phyloP scores from a whole-genome alignment of 352 stramenopile genomes.

The Globisporangium alternatum region DNA sequence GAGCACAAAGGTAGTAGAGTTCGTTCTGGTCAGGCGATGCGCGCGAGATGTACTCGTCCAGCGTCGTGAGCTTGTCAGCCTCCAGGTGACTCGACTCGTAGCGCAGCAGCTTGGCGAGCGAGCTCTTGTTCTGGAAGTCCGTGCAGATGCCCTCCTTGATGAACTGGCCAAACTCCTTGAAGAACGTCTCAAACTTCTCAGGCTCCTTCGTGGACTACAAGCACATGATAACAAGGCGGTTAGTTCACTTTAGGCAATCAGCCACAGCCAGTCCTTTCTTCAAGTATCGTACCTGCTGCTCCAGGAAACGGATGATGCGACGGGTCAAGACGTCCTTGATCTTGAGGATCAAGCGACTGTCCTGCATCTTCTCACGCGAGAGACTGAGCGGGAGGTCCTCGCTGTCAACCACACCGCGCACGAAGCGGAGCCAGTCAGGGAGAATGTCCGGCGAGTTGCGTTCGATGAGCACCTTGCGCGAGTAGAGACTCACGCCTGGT shows the following conservation, averaged over 20 bases:
- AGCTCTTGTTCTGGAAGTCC: constrained; percentile 88
- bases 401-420: constrained; percentile 92
- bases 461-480: constrained; percentile 99
- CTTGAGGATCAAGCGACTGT: constrained; percentile 95
- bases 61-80: constrained; percentile 88
- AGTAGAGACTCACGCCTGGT: constrained; percentile 97
- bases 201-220: constrained; percentile 90
- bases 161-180: constrained; percentile 96
- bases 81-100: constrained; percentile 97
- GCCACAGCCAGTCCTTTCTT: not conserved
- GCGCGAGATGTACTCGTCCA: constrained; percentile 99
- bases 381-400: constrained; percentile 99
- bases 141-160: constrained; percentile 98
- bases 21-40: constrained; percentile 96
- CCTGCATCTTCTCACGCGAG: constrained; percentile 99
- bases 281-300: constrained; percentile 47
- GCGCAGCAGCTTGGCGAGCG: constrained; percentile 96
- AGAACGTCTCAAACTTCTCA: constrained; percentile 98
- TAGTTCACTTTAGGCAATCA: not conserved
- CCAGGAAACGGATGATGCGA: constrained; percentile 88
- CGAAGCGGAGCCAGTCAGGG: constrained; percentile 96
- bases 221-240: not conserved
- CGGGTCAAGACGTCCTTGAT: constrained; percentile 95
- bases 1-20: constrained; percentile 99
- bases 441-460: constrained; percentile 96